Conservation (phyloP, 139 green algal species). For the Nannochloris sp. region DNA sequence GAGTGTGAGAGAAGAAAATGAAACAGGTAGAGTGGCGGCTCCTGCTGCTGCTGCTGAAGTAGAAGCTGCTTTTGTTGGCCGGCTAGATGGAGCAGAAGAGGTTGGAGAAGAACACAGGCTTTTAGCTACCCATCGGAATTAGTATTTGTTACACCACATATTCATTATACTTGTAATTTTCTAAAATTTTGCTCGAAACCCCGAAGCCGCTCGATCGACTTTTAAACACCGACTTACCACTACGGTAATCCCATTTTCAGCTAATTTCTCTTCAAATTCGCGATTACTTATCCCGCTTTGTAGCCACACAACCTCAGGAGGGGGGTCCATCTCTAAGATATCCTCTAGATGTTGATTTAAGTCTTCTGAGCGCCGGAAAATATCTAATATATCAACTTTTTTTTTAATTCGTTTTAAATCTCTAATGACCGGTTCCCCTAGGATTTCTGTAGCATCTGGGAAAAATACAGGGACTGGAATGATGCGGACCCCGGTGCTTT, state of each 20-base stretch:
- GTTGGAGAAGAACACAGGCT: no score
- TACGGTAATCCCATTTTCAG: constrained; percentile 41
- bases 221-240: constrained; percentile 41
- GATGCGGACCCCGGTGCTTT: constrained; percentile 35
- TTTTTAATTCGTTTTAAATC: constrained; percentile 29
- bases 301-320: constrained; percentile 43
- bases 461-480: constrained; percentile 38
- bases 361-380: constrained; percentile 34
- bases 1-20: neutral
- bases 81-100: neutral
- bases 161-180: neutral
- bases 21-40: no score
- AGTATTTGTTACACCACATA: no score
- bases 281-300: constrained; percentile 47
- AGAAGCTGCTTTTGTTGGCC: neutral
- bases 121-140: no score
- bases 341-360: constrained; percentile 41
- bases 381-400: constrained; percentile 35
- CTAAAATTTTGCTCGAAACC: neutral
- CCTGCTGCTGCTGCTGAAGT: no score
- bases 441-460: constrained; percentile 38
- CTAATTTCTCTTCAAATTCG: constrained; percentile 36
- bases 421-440: constrained; percentile 41
- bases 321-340: constrained; percentile 36
- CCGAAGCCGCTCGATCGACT: constrained; percentile 30